A percentile compares a stretch with the other conserved stretches of the same genome.
phyloP scores from a whole-genome alignment of 345 rosid genomes.

The Gossypium sturtianum region DNA sequence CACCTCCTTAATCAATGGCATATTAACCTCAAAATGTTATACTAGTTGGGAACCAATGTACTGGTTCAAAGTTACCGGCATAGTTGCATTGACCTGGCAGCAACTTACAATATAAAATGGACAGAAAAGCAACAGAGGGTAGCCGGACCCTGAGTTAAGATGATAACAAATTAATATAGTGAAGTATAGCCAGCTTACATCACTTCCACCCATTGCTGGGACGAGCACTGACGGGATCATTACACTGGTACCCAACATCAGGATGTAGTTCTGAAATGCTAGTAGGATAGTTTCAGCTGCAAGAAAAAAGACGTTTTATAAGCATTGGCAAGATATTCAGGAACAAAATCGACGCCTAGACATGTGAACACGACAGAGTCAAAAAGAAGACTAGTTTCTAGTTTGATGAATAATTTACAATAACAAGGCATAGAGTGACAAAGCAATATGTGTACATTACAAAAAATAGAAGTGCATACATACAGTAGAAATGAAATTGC shows the following conservation, averaged over 20 bases:
- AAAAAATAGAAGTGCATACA: neutral
- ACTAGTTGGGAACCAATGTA: slow-evolving; percentile 11
- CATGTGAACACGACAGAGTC: neutral
- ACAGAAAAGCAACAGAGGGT: neutral
- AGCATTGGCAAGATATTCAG: slow-evolving; percentile 4
- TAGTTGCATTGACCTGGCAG: neutral
- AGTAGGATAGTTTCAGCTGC: slow-evolving; percentile 74
- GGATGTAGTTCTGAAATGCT: slow-evolving; percentile 93
- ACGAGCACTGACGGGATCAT: slow-evolving; percentile 75
- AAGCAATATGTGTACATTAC: neutral
- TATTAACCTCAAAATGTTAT: slow-evolving; percentile 7
- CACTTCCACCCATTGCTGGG: slow-evolving; percentile 82
- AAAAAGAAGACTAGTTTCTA: neutral
- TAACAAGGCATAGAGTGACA: neutral
- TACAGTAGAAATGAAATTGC: neutral
- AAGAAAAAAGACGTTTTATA: slow-evolving; percentile 14
- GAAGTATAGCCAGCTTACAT: slow-evolving; percentile 42
- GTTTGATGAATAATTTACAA: neutral
- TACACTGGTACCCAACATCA: slow-evolving; percentile 87
- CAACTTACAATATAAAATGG: neutral
- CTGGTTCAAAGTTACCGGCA: neutral
- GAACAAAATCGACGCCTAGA: neutral
- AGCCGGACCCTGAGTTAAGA: neutral
- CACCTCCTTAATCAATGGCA: neutral
- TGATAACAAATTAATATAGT: neutral